Base-by-base conservation (phyloP, 768 basidiomycete species). In the Clavulina sp. region DNA sequence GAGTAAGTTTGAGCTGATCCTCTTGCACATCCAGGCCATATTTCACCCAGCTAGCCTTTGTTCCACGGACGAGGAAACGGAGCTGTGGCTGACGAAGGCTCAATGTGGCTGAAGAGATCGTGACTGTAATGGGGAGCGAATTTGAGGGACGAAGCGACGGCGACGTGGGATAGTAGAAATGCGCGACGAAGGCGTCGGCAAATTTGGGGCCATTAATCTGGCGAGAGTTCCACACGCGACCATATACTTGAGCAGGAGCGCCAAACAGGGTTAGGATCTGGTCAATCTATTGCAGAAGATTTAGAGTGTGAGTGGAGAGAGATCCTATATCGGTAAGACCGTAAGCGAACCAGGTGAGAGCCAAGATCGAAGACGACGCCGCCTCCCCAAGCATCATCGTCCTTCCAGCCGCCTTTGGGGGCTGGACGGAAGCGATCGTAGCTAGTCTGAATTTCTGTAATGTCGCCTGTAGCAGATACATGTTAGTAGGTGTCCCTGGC, bases 221-320 rank as follows among this genome's bases (percentile, higher is more conserved):
- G 31, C 65, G 58, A 32, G 62, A 59, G 57, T 64, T 64, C 29
- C 52, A 56, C n/a, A 62, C 49, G 38, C 59, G 49, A 3, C 54
- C 63, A 1, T 56, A 57, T 4, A 70, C 58, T 33, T 47, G 58
- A 41, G 59, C 46, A 0, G 69, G 68, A 52, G 57, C 46, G 23
- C 69, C 69, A 52, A 70, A 69, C n/a, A 70, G 57, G 21, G 60
- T 57, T 32, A 67, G 52, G 19, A 64, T 62, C 53, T 70, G 67
- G 55, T 67, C 66, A 51, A 68, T 61, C 58, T 59, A 46, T n/a
- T n/a, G n/a, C n/a, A n/a, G 18, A 9, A 3, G 4, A n/a, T 28
- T 5, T 32, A 49, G 16, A 30, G 43, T 16, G 9, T 46, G 13
- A 26, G 43, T 33, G 32, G 16, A 33, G 32, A 16, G 5, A 13